Evolutionary conservation across 768 basidiomycete species (phyloP).

Genomic region (Leccinum sublutescens): DNA sequence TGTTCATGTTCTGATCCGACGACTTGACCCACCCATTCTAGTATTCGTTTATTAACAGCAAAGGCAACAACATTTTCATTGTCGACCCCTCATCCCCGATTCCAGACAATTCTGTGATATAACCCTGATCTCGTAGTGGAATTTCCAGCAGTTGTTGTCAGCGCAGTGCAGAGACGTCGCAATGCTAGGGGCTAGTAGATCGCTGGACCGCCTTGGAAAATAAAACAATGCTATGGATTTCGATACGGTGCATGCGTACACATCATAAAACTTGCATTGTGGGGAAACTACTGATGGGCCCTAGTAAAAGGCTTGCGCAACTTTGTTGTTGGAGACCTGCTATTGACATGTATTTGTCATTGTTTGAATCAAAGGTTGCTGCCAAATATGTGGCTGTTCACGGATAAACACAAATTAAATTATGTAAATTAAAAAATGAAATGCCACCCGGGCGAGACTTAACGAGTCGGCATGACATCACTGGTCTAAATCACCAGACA

Average conservation of each 20-base stretch:
- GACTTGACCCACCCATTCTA: slow-evolving; percentile 18
- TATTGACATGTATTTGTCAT: slow-evolving; percentile 9
- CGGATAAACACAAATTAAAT: not conserved
- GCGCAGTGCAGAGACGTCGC: slow-evolving; percentile 1
- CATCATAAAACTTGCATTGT: slow-evolving; percentile 2
- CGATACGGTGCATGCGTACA: slow-evolving; percentile 16
- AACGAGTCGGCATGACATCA: slow-evolving; percentile 28
- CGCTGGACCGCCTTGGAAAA: not conserved
- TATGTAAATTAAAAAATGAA: not conserved
- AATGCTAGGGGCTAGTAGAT: not conserved
- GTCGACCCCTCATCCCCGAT: slow-evolving; percentile 14
- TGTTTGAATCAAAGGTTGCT: slow-evolving; percentile 12
- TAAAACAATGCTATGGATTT: slow-evolving; percentile 20
- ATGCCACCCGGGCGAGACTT: slow-evolving; percentile 12
- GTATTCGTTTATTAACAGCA: slow-evolving; percentile 57
- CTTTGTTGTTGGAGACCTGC: not conserved
- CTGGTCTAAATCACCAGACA: slow-evolving; percentile 3
- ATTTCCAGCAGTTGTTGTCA: slow-evolving; percentile 4
- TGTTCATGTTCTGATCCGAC: not conserved
- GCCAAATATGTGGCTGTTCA: slow-evolving; percentile 9
- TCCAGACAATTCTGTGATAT: slow-evolving; percentile 16
- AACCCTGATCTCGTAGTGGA: not conserved
- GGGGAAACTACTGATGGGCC: not conserved
- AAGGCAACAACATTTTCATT: slow-evolving; percentile 49
- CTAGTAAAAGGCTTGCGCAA: too few relatives aligned